A percentile compares a stretch with the other conserved stretches of the same genome.
phyloP scores from a whole-genome alignment of 1,284 basidiomycete genomes.

The Fomitopsis palustris region DNA sequence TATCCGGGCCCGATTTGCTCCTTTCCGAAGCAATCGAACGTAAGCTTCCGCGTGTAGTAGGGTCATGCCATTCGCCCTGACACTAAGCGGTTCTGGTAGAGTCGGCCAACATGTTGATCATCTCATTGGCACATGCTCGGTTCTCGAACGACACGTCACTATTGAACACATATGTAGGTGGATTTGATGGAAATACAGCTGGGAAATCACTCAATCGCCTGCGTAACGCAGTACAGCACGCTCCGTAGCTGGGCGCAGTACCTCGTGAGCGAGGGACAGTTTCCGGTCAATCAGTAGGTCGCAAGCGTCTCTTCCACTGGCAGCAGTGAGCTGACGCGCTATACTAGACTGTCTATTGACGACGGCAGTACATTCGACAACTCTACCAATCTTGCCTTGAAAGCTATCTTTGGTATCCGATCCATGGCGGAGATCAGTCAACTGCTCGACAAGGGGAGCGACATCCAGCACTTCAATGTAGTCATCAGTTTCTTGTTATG shows the following conservation, averaged over 20 bases:
- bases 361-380: slow-evolving; percentile 41
- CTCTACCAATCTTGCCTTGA: slow-evolving; percentile 76
- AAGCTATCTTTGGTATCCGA: slow-evolving; percentile 65
- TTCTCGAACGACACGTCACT: slow-evolving; percentile 52
- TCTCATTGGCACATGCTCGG: slow-evolving; percentile 64
- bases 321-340: background rate
- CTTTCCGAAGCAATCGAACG: slow-evolving; percentile 14
- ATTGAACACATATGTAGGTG: slow-evolving; percentile 44
- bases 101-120: slow-evolving; percentile 72
- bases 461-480: slow-evolving; percentile 48
- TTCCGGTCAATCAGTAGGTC: slow-evolving; percentile 45
- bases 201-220: background rate
- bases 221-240: slow-evolving; percentile 43
- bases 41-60: background rate
- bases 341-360: slow-evolving; percentile 50
- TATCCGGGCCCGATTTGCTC: background rate
- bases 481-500: background rate
- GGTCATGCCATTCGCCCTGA: background rate
- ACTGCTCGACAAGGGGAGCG: slow-evolving; percentile 42
- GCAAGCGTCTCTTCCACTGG: background rate
- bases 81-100: slow-evolving; percentile 34
- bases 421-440: slow-evolving; percentile 58
- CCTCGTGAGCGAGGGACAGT: slow-evolving; percentile 56
- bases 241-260: slow-evolving; percentile 69
- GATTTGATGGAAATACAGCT: too few relatives aligned